A percentile compares a stretch with the other conserved stretches of the same genome.
These are phyloP conservation scores for Ustilago hordei DNA, from an alignment of 1,284 basidiomycete genomes.

Conservation along the genomic window DNA sequence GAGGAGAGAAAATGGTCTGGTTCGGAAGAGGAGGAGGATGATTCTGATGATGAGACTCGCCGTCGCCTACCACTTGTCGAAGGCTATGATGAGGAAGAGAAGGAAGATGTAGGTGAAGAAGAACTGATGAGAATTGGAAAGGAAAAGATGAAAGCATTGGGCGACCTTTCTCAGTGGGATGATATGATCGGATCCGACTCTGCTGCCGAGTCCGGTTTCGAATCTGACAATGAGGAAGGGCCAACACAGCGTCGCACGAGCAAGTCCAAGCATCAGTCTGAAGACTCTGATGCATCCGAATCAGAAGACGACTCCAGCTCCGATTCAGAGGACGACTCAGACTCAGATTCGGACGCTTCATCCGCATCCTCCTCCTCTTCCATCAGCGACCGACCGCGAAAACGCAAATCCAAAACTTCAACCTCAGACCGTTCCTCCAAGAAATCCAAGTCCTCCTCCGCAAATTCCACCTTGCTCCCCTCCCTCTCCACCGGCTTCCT, in stretches of 20 bases:
- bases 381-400: slow-evolving; percentile 5
- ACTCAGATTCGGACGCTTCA: slow-evolving; percentile 55
- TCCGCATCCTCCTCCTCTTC: slow-evolving; percentile 15
- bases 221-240: slow-evolving; percentile 15
- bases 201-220: slow-evolving; percentile 23
- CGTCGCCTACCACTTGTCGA: slow-evolving; percentile 8
- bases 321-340: slow-evolving; percentile 41
- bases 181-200: slow-evolving; percentile 46
- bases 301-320: slow-evolving; percentile 49
- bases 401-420: slow-evolving; percentile 17
- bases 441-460: slow-evolving; percentile 13
- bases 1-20: slow-evolving; percentile 46
- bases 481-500: slow-evolving; percentile 84
- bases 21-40: slow-evolving; percentile 53
- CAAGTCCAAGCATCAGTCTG: not conserved
- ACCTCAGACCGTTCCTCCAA: slow-evolving; percentile 11
- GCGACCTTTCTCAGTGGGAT: slow-evolving; percentile 53
- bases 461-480: slow-evolving; percentile 84
- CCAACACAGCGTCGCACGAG: not conserved
- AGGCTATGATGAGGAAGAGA: slow-evolving; percentile 27
- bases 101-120: slow-evolving; percentile 32
- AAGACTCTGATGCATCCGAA: slow-evolving; percentile 54
- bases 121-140: slow-evolving; percentile 39
- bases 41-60: slow-evolving; percentile 23
- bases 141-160: slow-evolving; percentile 46